Base-by-base conservation (phyloP, 2,329 filamentous ascomycete genomes). In the Dendrostoma leiphaemia region DNA sequence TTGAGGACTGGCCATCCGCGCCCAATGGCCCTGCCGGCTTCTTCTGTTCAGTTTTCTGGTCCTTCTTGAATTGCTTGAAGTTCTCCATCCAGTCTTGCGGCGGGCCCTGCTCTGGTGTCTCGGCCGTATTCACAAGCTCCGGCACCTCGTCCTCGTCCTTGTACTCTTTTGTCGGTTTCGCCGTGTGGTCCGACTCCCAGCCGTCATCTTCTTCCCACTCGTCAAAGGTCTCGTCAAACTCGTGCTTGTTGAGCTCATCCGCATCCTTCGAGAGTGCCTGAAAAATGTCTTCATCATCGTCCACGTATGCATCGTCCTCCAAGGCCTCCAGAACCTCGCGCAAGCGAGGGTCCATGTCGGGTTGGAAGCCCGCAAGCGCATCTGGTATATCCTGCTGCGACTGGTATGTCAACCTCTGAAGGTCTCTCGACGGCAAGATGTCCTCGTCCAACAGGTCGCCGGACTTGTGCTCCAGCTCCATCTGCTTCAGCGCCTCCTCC, bases 101-200 rank as follows among this genome's bases (percentile, higher is more conserved):
- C 15, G 78, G 81, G 2, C 80, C 81, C 52, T 88, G 83, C 26
- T 85, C 82, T 4, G 81, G 74, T 4, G 76, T 72, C 50, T 79
- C 77, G 17, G 66, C 67, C 15, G 69, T 70, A 49, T 66, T 69
- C 3, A 82, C 76, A 3, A 84, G 71, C 47, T 80, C 69, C n/a
- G 77, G 76, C 15, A 69, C 74, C 9, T 73, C 67, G 7, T 77
- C 72, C 6, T 77, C 72, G 13, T 73, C 72, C 51, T 76, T 75
- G 69, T 80, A 83, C 64, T 85, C 81, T 61, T 78, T 79, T 23
- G 65, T 72, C n/a, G 88, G 86, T 76, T 88, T 96, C 67, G 87
- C 91, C 1, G 94, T 99, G 62, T 85, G 87, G 69, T 99, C 94
- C 7, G 91, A 95, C 71, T 97, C 92, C 92, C 92, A 99, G 6